Percentiles rank a stretch among this genome's conserved stretches.
Conservation (phyloP, 176 grass and related monocot genomes). For the Avena eriantha region DNA sequence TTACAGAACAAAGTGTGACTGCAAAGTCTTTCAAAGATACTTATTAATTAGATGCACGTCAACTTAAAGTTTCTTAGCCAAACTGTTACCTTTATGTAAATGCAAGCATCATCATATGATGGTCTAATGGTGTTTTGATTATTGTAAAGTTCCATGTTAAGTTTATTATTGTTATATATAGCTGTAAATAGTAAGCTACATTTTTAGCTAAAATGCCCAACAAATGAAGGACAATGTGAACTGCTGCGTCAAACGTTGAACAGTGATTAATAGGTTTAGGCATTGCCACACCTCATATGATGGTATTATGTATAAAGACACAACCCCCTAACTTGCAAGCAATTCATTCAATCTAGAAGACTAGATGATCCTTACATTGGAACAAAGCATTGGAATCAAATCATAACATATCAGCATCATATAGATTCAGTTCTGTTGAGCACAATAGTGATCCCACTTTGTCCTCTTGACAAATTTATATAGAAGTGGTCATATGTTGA, state of each 20-base stretch:
- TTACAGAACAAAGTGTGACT: slow-evolving; percentile 6
- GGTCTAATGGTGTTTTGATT: neutral
- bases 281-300: neutral
- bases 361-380: slow-evolving; percentile 26
- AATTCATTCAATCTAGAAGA: slow-evolving; percentile 19
- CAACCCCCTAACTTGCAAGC: slow-evolving; percentile 23
- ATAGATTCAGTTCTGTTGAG: slow-evolving; percentile 12
- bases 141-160: neutral
- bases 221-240: neutral
- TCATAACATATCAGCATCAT: neutral
- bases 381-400: slow-evolving; percentile 33
- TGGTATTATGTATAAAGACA: slow-evolving; percentile 1
- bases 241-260: neutral
- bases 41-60: neutral
- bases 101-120: neutral
- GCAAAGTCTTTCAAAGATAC: slow-evolving; percentile 1
- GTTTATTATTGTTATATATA: slow-evolving; percentile 12
- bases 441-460: slow-evolving; percentile 9
- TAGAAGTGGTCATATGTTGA: slow-evolving; percentile 2
- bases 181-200: slow-evolving; percentile 3
- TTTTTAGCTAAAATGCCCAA: neutral
- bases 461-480: slow-evolving; percentile 30
- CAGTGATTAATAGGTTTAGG: neutral
- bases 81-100: neutral
- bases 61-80: neutral